Evolutionary conservation across 1,284 basidiomycete genomes (phyloP), one percentile per base, ranked within the genome.

Genomic region (Ustilago cynodontis): DNA sequence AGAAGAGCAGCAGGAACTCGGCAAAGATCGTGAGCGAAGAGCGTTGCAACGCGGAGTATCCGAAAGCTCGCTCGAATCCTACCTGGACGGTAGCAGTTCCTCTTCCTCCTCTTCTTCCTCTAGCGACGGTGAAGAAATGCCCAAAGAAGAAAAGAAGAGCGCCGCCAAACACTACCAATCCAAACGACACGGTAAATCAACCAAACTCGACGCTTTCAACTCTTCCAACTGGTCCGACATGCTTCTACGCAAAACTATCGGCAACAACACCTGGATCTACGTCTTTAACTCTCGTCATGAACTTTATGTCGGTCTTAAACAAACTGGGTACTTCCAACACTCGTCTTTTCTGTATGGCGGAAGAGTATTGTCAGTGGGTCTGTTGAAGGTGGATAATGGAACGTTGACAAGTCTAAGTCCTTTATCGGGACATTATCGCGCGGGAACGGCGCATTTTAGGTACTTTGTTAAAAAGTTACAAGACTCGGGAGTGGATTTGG

Each of bases 311-410:
- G 81, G 81, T 31, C 62, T 82, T 49, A 83, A 83, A 61, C 71
- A 77, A 59, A 82, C 79, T 16, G 81, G 81, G 43, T 81, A 79
- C 37, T 83, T 83, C 31, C 81, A 83, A 45, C 81, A 83, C 51
- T 79, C 77, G 5, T 71, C 65, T 33, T 83, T 83, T 77, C 68
- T 83, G 26, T 80, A 77, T 33, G 81, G 81, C 14, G 76, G 79
- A 3, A 52, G 80, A 1, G 81, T 83, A 6, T 74, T 83, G 29
- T 79, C 78, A 1, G 81, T 80, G 0, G 81, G 81, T 14, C 43
- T 82, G 43, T 60, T 83, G 56, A 77, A 74, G 47, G 78, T 72
- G 18, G 65, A 78, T 51, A 62, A 83, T 24, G 81, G 81, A 14
- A 60, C 59, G 1, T 58, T 83, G 4, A 78, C 76, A 45, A 71